A percentile compares a stretch with the other conserved stretches of the same genome.
Evolutionary conservation across 192 early-diverging fungal species (phyloP).

Genomic region (Gigaspora rosea): DNA sequence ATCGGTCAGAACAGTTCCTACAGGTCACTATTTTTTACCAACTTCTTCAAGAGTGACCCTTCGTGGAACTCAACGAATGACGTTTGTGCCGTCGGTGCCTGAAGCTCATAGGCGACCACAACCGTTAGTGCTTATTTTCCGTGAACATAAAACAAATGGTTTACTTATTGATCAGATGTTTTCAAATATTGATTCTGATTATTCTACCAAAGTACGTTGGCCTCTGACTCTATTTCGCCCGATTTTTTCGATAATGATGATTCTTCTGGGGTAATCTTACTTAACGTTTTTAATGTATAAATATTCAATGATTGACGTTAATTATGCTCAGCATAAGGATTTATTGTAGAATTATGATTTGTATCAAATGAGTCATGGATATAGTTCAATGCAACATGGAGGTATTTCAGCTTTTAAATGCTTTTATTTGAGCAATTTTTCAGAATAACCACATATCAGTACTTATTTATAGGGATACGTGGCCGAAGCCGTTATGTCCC

Average conservation of each 20-base stretch:
- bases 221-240: neutral
- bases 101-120: neutral
- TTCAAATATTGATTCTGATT: neutral
- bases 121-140: constrained; percentile 9
- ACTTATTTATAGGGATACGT: neutral
- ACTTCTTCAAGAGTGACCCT: constrained; percentile 23
- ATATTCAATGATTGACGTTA: neutral
- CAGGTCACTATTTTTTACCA: constrained; percentile 24
- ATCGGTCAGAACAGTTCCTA: constrained; percentile 6
- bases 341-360: neutral
- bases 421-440: neutral
- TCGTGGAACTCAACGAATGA: constrained; percentile 16
- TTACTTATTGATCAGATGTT: neutral
- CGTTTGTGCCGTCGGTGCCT: constrained; percentile 10
- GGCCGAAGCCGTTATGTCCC: neutral
- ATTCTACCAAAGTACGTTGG: neutral
- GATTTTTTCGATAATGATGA: neutral
- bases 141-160: neutral
- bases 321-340: neutral
- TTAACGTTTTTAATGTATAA: neutral
- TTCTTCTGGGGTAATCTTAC: neutral
- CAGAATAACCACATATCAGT: neutral
- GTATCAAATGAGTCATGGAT: too few species aligned
- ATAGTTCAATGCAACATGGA: too few species aligned
- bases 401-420: neutral